Base-by-base conservation (phyloP, 78 protist species). In the Planoprotostelium fungivorum region DNA sequence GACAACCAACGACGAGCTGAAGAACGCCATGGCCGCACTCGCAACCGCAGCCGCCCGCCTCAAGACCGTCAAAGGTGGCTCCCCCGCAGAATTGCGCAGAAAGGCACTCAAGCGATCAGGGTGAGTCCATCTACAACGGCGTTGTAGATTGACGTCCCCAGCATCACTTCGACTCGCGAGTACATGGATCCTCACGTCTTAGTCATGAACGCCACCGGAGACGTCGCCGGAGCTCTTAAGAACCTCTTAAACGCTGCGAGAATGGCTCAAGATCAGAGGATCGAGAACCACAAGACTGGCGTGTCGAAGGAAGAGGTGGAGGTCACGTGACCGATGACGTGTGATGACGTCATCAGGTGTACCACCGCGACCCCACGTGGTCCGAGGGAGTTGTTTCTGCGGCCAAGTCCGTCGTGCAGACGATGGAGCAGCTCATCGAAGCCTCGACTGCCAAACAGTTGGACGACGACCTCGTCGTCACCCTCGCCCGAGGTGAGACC, bases 361-460 rank as follows among this genome's bases (percentile, higher is more conserved):
- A 51, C 73, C 73, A 51, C 73, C 73, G 73, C 73, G 73, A 51
- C 73, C 73, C 73, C 73, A 51, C 73, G 5, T 51, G 73, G 73
- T 51, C 73, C 73, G 73, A 51, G 73, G 73, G 73, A 25, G 73
- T 51, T 51, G 73, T 51, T 16, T 51, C 73, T 51, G 73, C 73
- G 5, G 73, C 73, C 73, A 51, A 51, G 73, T 51, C 73, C 5
- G 73, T 51, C 73, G 73, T 51, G 31, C 16, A 5, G 16, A 51
- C 73, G 16, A 51, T 51, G 73, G 73, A 51, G 31, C 73, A 51
- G 16, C 73, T 51, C 31, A 51, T 51, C 73, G 73, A 51, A 16
- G 73, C 73, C 73, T 51, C 73, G 31, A 51, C 73, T 16, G 73
- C 73, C 73, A 51, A 51, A 16, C 5, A 51, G 31, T 16, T 51